phyloP scores from a whole-genome alignment of 768 basidiomycete species.

The Russula virescens region DNA sequence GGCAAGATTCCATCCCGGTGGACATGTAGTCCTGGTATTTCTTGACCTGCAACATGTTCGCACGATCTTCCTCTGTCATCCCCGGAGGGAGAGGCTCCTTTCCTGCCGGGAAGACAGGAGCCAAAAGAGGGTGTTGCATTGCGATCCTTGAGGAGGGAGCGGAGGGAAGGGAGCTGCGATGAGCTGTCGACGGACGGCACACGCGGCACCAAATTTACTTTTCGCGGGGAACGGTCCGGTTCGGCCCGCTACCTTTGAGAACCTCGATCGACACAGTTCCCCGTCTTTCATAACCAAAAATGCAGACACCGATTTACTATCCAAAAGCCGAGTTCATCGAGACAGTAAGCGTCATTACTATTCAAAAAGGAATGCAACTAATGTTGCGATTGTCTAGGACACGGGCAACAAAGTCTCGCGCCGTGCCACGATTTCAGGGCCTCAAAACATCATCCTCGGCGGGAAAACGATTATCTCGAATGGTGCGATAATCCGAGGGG shows the following conservation, averaged over 20 bases:
- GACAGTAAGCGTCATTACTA: constrained; percentile 40
- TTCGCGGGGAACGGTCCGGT: neutral
- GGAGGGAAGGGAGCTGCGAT: neutral
- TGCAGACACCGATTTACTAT: constrained; percentile 76
- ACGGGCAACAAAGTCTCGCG: constrained; percentile 96
- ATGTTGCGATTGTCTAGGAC: constrained; percentile 47
- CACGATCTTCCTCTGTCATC: constrained; percentile 72
- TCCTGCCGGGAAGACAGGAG: constrained; percentile 78
- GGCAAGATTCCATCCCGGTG: constrained; percentile 80
- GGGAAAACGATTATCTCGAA: constrained; percentile 95
- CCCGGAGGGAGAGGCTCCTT: constrained; percentile 87
- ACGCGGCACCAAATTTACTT: neutral
- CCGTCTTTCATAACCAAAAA: constrained; percentile 25
- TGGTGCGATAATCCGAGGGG: constrained; percentile 88
- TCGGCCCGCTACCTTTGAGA: neutral
- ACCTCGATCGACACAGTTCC: no score
- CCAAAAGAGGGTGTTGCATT: constrained; percentile 37
- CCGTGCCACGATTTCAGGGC: constrained; percentile 84
- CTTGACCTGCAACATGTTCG: constrained; percentile 57
- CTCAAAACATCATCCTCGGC: constrained; percentile 94
- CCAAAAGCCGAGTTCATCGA: constrained; percentile 83
- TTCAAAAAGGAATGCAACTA: neutral
- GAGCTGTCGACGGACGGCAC: no score
- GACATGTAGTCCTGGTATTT: constrained; percentile 71
- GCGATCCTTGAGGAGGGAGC: neutral